These are phyloP conservation scores for Pythium scleroteichum DNA, from an alignment of 352 stramenopile genomes.

Conservation along the genomic window DNA sequence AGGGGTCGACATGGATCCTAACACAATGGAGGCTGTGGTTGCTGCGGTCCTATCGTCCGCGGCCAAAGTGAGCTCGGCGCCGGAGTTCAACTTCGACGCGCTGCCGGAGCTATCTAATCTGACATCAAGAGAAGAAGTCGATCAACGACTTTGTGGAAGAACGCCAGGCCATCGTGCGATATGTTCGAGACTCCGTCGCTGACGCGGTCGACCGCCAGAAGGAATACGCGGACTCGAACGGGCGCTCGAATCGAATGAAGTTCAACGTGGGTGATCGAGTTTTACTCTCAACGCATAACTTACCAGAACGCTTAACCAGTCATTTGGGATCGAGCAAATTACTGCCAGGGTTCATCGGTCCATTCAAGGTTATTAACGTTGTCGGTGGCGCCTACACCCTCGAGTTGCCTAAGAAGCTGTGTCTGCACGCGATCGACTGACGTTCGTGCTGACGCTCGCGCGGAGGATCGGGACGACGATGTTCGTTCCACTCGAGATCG, in stretches of 20 bases:
- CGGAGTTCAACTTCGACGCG: too few relatives aligned
- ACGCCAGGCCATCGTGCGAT: conserved; percentile 20
- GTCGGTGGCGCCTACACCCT: conserved; percentile 12
- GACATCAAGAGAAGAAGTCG: too few relatives aligned
- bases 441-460: too few relatives aligned
- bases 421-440: too few relatives aligned
- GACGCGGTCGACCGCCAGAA: conserved; percentile 31
- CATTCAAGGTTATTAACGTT: not conserved
- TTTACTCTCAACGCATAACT: conserved; percentile 14
- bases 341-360: conserved; percentile 5
- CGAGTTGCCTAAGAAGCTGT: too few relatives aligned
- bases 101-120: too few relatives aligned
- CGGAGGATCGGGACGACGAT: too few relatives aligned
- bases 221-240: conserved; percentile 17
- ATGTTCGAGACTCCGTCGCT: conserved; percentile 27
- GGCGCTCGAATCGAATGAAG: conserved; percentile 9
- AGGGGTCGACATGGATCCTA: too few relatives aligned
- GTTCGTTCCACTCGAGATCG: too few relatives aligned
- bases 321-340: conserved; percentile 8
- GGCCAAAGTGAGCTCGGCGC: not conserved
- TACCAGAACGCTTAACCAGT: conserved; percentile 10
- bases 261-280: conserved; percentile 14
- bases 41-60: too few relatives aligned
- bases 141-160: too few relatives aligned
- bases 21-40: too few relatives aligned